Base-by-base conservation (phyloP, 768 basidiomycete species). In the Mrakia hoshinonis region DNA sequence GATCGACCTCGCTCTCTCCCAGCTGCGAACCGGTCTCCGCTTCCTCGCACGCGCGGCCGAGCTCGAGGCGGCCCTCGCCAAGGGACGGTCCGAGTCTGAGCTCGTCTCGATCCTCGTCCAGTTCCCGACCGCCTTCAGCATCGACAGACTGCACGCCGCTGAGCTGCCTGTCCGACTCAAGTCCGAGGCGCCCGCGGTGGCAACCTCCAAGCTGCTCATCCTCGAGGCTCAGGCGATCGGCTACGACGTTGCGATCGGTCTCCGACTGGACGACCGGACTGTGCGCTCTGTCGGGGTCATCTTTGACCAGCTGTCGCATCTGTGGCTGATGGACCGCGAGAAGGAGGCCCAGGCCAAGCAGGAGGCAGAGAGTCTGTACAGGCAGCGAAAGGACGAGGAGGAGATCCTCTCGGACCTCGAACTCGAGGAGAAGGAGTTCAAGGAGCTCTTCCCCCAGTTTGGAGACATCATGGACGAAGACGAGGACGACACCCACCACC, bases 271-370 rank as follows among this genome's bases (percentile, higher is more conserved):
- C 46, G 52, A 77, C 6, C 24, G 26, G 9, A 75, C 77, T 38
- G 73, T 85, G 15, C 68, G 74, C 15, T 46, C 78, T 7, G 70
- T 92, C 38, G 83, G 84, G 66, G 79, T 75, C 7, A 78, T 83
- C 13, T 92, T 90, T 75, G 87, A 89, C 66, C 88, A 88, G 76
- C 82, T 86, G 3, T 83, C 87, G 55, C 83, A 86, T n/a, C 83
- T 95, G 26, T 97, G 95, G 95, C 82, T 86, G 52, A 86, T 88
- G 52, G 90, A 96, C 74, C 85, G 86, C 31, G 85, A 87, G 38
- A 87, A 85, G 74, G 86, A 87, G 72, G 84, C 85, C 47, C 84
- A 89, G 73, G 82, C 80, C n/a, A 84, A 85, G 39, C 83, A 84
- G 31, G 85, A 85, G 15, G 84, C 87, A 0, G 85, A 84, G 34